Evolutionary conservation across 192 early-diverging fungal species (phyloP).

Genomic region (Spinellus fusiger): DNA sequence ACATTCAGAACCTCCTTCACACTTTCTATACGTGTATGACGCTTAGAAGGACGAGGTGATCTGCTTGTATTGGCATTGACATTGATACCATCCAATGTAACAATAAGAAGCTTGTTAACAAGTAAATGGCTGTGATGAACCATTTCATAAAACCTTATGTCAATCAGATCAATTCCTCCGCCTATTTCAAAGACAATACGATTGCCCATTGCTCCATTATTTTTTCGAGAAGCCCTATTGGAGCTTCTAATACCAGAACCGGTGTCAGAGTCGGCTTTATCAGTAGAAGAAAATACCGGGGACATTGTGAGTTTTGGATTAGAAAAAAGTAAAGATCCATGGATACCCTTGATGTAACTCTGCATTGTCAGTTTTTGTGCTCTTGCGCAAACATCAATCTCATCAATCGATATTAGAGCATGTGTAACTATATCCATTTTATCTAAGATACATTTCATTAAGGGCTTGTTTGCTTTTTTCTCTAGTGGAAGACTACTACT

Average conservation of each 20-base stretch:
- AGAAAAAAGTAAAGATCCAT: conserved; percentile 38
- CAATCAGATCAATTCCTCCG: conserved; percentile 9
- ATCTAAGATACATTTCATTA: conserved; percentile 22
- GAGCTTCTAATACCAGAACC: conserved; percentile 27
- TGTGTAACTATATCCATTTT: conserved; percentile 44
- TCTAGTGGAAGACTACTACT: neutral
- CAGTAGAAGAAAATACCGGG: neutral
- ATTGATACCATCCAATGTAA: conserved; percentile 39
- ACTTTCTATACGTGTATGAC: neutral
- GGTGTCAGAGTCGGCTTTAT: conserved; percentile 26
- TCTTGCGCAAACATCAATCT: conserved; percentile 35
- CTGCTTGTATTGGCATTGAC: conserved; percentile 39
- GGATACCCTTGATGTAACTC: conserved; percentile 34
- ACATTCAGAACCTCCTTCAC: conserved; percentile 39
- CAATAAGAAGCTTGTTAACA: conserved; percentile 24
- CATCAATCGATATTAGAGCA: conserved; percentile 36
- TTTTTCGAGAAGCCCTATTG: conserved; percentile 14
- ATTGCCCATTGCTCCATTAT: neutral
- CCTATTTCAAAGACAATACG: conserved; percentile 11
- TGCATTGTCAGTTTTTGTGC: conserved; percentile 40
- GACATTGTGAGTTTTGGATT: conserved; percentile 25
- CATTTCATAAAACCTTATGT: conserved; percentile 8
- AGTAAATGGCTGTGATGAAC: neutral
- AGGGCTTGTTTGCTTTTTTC: neutral
- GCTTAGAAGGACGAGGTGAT: conserved; percentile 23